Percentiles rank a stretch among this genome's conserved stretches.
Evolutionary conservation across 2,329 filamentous ascomycete genomes (phyloP).

Genomic region (Stagonosporopsis rhizophila): DNA sequence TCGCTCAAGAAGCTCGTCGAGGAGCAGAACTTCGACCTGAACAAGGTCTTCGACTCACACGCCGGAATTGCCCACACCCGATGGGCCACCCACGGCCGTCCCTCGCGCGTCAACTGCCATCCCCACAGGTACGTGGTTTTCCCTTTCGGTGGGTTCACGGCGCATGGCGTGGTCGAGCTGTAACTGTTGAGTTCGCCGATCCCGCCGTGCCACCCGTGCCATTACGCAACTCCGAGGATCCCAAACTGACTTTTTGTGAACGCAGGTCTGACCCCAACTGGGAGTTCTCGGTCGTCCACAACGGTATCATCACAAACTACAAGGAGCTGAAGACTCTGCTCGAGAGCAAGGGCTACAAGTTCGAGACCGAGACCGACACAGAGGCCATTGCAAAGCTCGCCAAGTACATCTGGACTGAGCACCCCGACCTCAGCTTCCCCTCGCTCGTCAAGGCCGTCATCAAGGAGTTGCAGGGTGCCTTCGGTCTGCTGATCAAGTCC

Average conservation of each 20-base stretch:
- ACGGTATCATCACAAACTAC: constrained; percentile 99
- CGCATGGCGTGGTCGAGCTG: constrained; percentile 12
- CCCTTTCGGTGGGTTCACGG: constrained; percentile 57
- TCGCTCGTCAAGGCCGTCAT: constrained; percentile 97
- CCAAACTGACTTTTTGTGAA: constrained; percentile 1
- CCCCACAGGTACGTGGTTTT: constrained; percentile 79
- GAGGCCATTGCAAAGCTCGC: constrained; percentile 99
- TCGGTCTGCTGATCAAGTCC: constrained; percentile 96
- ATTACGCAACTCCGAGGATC: constrained; percentile 11
- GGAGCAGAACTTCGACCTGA: constrained; percentile 80
- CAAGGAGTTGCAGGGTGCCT: constrained; percentile 96
- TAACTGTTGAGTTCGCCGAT: constrained; percentile 19
- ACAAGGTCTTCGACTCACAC: constrained; percentile 96
- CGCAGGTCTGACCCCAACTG: constrained; percentile 87
- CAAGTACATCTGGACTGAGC: constrained; percentile 96
- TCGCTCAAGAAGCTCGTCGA: constrained; percentile 95
- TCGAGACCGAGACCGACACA: constrained; percentile 99
- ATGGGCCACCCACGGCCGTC: constrained; percentile 97
- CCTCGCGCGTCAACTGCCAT: constrained; percentile 95
- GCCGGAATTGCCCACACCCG: constrained; percentile 98
- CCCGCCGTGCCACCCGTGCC: constrained; percentile 12
- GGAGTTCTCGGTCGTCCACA: constrained; percentile 98
- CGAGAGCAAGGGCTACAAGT: constrained; percentile 92
- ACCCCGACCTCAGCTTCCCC: constrained; percentile 94
- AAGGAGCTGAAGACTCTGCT: constrained; percentile 97